Base-by-base conservation (phyloP, 257 asterid genomes). In the Scutellaria galericulata region DNA sequence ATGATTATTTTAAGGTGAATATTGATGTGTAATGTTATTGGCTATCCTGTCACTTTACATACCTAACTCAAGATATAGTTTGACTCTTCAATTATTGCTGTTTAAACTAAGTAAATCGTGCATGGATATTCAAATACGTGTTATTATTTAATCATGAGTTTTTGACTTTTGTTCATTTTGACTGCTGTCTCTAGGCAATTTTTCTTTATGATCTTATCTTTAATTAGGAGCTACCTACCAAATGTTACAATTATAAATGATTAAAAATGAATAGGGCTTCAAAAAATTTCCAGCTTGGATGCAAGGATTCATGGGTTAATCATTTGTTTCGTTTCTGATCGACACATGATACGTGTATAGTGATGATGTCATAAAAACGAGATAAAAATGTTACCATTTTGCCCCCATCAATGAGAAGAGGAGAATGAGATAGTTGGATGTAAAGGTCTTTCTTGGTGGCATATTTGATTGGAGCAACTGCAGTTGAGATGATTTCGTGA, bases 361-460 rank as follows among this genome's bases (percentile, higher is more conserved):
- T 31, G 37, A 31, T 31, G 37, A 31, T 7, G 11, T 44, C 48
- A 44, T 44, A 44, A 41, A 39, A 39, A 60, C 39, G 46, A 61
- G 8, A 61, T 0, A 7, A 7, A 9, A 14, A 46, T 9, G 18
- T 79, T 84, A 88, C 92, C 90, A 70, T 63, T 80, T 73, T 78
- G 72, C 68, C 86, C 14, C 76, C 82, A 73, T 82, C 58, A 37
- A 89, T 75, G 63, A 86, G 88, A 41, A 85, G 42, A 7, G 85
- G 82, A 37, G 68, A 65, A 46, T 79, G 14, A 37, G 76, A 83
- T 6, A 86, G 92, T 47, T 51, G 44, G 46, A 77, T 54, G 45
- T 71, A 89, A 46, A 89, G 89, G n/a, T 74, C 78, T 71, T 75
- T 83, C 79, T 79, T 86, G 59, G 83, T 66, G 68, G 68, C 71